These are phyloP conservation scores for Verbascum thapsus DNA, from an alignment of 257 asterid genomes.

Conservation along the genomic window DNA sequence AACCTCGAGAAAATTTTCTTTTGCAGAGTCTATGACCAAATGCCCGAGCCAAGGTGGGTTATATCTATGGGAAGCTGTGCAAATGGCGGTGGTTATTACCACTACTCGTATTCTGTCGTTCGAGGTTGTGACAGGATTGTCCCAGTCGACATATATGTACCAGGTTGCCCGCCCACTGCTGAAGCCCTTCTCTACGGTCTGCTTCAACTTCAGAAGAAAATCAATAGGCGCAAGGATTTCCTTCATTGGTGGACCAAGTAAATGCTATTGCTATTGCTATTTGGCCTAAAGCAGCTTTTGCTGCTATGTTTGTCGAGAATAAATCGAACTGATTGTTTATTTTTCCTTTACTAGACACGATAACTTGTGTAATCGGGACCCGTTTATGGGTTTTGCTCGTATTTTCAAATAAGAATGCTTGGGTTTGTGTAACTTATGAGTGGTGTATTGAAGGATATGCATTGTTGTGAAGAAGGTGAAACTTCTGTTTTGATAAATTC, in stretches of 20 bases:
- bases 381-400: constrained; percentile 6
- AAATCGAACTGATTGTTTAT: constrained; percentile 21
- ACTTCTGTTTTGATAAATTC: no score
- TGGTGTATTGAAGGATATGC: background rate
- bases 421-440: background rate
- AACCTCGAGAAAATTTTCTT: background rate
- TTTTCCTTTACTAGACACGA: background rate
- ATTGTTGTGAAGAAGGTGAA: background rate
- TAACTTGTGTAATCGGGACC: background rate
- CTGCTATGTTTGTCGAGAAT: constrained; percentile 34
- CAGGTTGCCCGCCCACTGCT: constrained; percentile 97
- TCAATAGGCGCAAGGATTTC: constrained; percentile 92
- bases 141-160: constrained; percentile 92
- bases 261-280: constrained; percentile 27
- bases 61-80: constrained; percentile 99
- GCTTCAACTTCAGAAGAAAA: constrained; percentile 95
- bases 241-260: constrained; percentile 93
- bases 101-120: constrained; percentile 89
- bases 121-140: constrained; percentile 95
- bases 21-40: constrained; percentile 91
- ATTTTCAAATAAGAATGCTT: background rate
- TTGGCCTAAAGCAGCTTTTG: no score
- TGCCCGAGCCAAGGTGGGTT: constrained; percentile 99
- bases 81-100: constrained; percentile 99
- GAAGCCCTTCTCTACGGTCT: constrained; percentile 94